Evolutionary conservation across 1,284 basidiomycete genomes (phyloP).

Genomic region (Prillingera fragicola): DNA sequence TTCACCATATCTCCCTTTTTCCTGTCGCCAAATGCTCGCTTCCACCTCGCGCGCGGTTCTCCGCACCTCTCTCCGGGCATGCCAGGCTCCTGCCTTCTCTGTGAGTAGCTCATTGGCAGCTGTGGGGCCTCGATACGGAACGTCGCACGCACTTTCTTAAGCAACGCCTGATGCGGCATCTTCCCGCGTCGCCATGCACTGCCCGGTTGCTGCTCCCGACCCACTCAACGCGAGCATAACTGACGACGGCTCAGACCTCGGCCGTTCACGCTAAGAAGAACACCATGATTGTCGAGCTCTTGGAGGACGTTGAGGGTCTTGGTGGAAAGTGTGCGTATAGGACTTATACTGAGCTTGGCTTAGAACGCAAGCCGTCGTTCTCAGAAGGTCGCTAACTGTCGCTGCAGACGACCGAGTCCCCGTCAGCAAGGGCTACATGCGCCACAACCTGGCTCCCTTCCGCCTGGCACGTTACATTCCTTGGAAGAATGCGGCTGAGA

Average conservation of each 20-base stretch:
- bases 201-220: too few species aligned
- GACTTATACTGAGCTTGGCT: too few species aligned
- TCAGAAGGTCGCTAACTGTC: conserved; percentile 56
- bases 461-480: conserved; percentile 31
- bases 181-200: too few species aligned
- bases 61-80: conserved; percentile 6
- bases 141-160: too few species aligned
- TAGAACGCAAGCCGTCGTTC: neutral
- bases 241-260: conserved; percentile 23
- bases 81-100: conserved; percentile 14
- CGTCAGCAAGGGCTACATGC: conserved; percentile 32
- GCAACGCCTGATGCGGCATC: too few species aligned
- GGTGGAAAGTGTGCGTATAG: conserved; percentile 19
- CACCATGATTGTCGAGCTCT: conserved; percentile 31
- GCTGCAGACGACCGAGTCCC: conserved; percentile 44
- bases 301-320: conserved; percentile 31
- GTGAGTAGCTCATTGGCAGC: too few species aligned
- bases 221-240: too few species aligned
- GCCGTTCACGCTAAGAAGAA: conserved; percentile 1
- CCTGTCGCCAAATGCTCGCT: conserved; percentile 20
- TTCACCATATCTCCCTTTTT: neutral
- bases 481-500: conserved; percentile 17
- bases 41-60: conserved; percentile 27
- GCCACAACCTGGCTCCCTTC: conserved; percentile 32
- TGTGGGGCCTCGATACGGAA: too few species aligned